Evolutionary conservation across 176 grass and related monocot genomes (phyloP), one percentile per base, ranked within the genome.

Genomic region (Ampelocalamus luodianensis): DNA sequence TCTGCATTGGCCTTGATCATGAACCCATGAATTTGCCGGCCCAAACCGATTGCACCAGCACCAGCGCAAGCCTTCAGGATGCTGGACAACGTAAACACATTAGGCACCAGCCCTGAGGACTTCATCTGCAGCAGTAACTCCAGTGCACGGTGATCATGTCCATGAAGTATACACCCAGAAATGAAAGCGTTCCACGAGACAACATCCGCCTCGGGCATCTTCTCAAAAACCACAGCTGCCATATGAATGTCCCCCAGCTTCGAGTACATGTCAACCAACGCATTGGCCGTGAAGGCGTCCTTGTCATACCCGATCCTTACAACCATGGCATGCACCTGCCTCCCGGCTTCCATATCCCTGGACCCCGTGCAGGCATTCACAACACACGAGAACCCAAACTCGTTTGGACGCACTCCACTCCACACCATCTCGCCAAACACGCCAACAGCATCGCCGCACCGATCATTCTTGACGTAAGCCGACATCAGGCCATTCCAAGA

Each of bases 131-230:
- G 79, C 62, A 98, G 74, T 78, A 98, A 85, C 43, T 85, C 56
- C 69, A 95, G 86, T 23, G 88, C 89, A 64, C 32, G 78, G 50
- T 83, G 77, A 85, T 95, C 83, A 32, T 95, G 89, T 0, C 91
- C 88, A 82, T 89, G 83, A 83, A 93, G 90, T 45, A 95, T 88
- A 36, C 93, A 95, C 7, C 89, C 91, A 4, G 91, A 87, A 90
- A 98, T 92, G 23, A 95, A 87, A 70, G 91, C 81, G 59, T 94
- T 98, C 96, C 96, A 98, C 9, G 91, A 95, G 85, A 98, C 83
- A 40, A 98, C 74, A 65, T 98, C 93, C 0, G 22, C 76, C 24
- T 71, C 48, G 44, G 71, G 29, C 27, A 95, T 91, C 51, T 81
- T 87, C 34, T 86, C 29, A 24, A 98, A 93, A 80, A 93, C 72